Percentiles rank a stretch among this genome's conserved stretches.
Evolutionary conservation across 2,329 filamentous ascomycete species (phyloP).

Genomic region (Trichophyton benhamiae): DNA sequence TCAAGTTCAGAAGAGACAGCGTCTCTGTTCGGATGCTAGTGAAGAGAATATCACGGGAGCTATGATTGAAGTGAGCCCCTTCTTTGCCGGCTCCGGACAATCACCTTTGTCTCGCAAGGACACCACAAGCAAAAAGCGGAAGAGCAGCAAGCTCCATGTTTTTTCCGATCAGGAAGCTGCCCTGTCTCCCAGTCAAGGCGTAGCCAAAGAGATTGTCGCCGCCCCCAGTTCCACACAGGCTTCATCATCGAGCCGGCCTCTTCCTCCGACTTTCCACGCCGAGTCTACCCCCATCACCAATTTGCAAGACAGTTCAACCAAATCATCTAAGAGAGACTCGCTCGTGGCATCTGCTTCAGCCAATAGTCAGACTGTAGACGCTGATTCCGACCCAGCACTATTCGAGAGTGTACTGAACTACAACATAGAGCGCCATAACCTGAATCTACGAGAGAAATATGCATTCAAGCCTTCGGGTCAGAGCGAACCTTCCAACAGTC

Average conservation of each 20-base stretch:
- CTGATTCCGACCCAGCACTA: not conserved
- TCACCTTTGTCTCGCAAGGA: slow-evolving; percentile 11
- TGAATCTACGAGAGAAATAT: not conserved
- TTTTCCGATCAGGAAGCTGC: slow-evolving; percentile 38
- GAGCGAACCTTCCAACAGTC: not conserved
- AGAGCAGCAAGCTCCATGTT: slow-evolving; percentile 35
- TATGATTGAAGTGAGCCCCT: slow-evolving; percentile 33
- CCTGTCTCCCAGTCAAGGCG: not conserved
- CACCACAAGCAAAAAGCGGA: slow-evolving; percentile 29
- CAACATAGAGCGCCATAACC: slow-evolving; percentile 2
- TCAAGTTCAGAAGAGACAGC: slow-evolving; percentile 39
- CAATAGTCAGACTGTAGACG: not conserved
- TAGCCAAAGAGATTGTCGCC: not conserved
- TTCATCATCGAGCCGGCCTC: not conserved
- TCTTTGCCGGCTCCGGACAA: slow-evolving; percentile 29
- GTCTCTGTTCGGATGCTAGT: slow-evolving; percentile 39
- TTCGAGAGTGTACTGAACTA: slow-evolving; percentile 1
- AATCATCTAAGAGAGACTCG: not conserved
- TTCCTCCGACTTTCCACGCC: not conserved
- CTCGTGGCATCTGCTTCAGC: not conserved
- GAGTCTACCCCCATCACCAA: not conserved
- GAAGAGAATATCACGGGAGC: slow-evolving; percentile 23
- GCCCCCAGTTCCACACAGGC: too few species aligned
- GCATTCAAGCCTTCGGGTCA: not conserved
- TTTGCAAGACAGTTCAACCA: not conserved